Conservation (phyloP, 176 grass and related monocot genomes). For the Carex littledalei region DNA sequence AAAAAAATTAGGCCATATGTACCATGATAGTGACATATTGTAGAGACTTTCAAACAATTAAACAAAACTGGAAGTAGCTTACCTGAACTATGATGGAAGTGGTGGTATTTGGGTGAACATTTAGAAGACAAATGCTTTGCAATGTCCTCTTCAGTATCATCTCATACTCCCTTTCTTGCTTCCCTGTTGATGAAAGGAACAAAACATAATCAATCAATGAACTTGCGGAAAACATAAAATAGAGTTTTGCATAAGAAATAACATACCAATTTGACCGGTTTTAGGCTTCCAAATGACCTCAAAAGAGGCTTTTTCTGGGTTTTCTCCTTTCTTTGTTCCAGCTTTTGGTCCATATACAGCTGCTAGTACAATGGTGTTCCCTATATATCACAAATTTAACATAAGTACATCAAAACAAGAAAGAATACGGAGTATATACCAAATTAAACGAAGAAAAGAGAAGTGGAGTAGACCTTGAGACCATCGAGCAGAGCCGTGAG, state of each 20-base stretch:
- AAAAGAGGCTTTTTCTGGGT: conserved; percentile 80
- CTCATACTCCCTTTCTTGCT: conserved; percentile 72
- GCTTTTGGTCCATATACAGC: conserved; percentile 83
- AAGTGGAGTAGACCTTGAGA: conserved; percentile 41
- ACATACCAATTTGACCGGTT: conserved; percentile 66
- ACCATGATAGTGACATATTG: neutral
- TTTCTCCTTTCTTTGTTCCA: conserved; percentile 78
- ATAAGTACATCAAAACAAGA: neutral
- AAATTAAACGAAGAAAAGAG: neutral
- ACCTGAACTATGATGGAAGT: conserved; percentile 82
- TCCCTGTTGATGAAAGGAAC: conserved; percentile 35
- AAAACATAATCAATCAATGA: neutral
- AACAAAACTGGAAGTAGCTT: neutral
- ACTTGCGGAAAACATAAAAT: neutral
- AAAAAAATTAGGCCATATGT: neutral
- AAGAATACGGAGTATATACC: neutral
- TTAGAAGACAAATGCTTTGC: conserved; percentile 78
- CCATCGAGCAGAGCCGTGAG: conserved; percentile 86
- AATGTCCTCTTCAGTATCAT: conserved; percentile 81
- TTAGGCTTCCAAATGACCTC: conserved; percentile 95
- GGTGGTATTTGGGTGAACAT: conserved; percentile 82
- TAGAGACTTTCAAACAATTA: neutral
- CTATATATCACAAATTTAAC: conserved; percentile 13
- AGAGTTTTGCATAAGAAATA: neutral
- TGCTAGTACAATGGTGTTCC: conserved; percentile 69